These are phyloP conservation scores for Tylopilus subfusipes DNA, from an alignment of 768 basidiomycete genomes.

Conservation along the genomic window DNA sequence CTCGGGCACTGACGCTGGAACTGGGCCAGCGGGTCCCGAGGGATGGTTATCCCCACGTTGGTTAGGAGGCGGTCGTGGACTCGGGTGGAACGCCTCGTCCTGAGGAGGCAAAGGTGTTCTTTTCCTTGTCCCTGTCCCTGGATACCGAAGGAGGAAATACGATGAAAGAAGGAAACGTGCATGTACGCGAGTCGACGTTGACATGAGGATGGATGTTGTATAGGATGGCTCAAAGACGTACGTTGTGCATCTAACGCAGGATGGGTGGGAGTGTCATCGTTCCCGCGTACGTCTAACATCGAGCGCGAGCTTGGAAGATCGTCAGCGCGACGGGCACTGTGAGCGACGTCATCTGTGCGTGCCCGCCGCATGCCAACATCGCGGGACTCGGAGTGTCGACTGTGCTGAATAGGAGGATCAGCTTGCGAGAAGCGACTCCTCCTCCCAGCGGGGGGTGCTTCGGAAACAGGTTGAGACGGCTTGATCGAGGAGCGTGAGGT, in stretches of 20 bases:
- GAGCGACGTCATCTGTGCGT: constrained; percentile 19
- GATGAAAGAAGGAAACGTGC: constrained; percentile 17
- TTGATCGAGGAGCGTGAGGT: constrained; percentile 13
- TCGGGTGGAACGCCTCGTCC: constrained; percentile 28
- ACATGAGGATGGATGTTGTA: constrained; percentile 27
- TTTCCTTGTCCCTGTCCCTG: constrained; percentile 32
- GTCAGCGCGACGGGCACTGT: constrained; percentile 13
- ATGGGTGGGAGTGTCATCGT: constrained; percentile 16
- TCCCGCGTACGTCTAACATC: constrained; percentile 16
- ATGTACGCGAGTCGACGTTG: constrained; percentile 26
- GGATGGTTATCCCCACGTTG: constrained; percentile 12
- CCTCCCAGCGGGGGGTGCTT: constrained; percentile 7
- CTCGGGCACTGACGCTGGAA: constrained; percentile 6
- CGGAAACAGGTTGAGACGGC: constrained; percentile 12
- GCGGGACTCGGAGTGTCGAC: constrained; percentile 10
- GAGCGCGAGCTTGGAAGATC: constrained; percentile 19
- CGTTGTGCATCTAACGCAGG: constrained; percentile 34
- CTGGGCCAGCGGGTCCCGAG: neutral
- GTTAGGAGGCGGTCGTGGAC: constrained; percentile 8
- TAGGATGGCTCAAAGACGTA: constrained; percentile 35
- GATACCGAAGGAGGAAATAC: constrained; percentile 16
- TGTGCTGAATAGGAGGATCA: constrained; percentile 11
- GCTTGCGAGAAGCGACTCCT: constrained; percentile 26
- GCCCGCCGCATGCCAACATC: constrained; percentile 18
- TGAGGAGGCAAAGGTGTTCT: constrained; percentile 38